A percentile compares a stretch with the other conserved stretches of the same genome.
Evolutionary conservation across 148 eudicot species (phyloP).

Genomic region (Silene latifolia): DNA sequence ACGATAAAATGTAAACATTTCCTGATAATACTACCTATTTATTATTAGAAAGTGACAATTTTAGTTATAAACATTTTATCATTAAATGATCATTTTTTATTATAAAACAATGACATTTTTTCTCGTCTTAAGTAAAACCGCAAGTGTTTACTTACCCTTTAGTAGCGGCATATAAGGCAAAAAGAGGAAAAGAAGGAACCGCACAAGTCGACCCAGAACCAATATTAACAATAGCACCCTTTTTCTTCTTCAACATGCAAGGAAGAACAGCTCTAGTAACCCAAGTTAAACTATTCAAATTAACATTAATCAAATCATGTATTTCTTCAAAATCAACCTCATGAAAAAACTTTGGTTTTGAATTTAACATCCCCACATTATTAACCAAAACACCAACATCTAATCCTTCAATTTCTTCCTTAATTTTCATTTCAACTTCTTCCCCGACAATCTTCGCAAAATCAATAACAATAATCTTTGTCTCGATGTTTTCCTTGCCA

Average conservation of each 20-base stretch:
- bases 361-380: conserved; percentile 45
- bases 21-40: too few relatives aligned
- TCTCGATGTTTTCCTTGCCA: conserved; percentile 28
- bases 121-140: too few relatives aligned
- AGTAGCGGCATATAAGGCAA: conserved; percentile 60
- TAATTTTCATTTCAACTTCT: conserved; percentile 41
- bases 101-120: too few relatives aligned
- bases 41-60: too few relatives aligned
- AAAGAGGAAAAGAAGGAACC: conserved; percentile 76
- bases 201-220: conserved; percentile 16
- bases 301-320: conserved; percentile 46
- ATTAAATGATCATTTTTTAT: too few relatives aligned
- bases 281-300: conserved; percentile 57
- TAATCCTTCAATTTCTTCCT: conserved; percentile 43
- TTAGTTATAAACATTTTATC: too few relatives aligned
- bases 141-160: conserved; percentile 87
- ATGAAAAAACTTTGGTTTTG: conserved; percentile 40
- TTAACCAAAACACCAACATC: conserved; percentile 73
- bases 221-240: conserved; percentile 64
- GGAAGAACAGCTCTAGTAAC: conserved; percentile 67
- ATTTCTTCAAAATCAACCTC: conserved; percentile 49
- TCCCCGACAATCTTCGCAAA: conserved; percentile 44
- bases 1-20: too few relatives aligned
- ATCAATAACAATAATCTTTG: conserved; percentile 60
- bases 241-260: conserved; percentile 61